These are phyloP conservation scores for Claviceps quebecensis DNA, from an alignment of 2,329 filamentous ascomycete species.

Conservation along the genomic window DNA sequence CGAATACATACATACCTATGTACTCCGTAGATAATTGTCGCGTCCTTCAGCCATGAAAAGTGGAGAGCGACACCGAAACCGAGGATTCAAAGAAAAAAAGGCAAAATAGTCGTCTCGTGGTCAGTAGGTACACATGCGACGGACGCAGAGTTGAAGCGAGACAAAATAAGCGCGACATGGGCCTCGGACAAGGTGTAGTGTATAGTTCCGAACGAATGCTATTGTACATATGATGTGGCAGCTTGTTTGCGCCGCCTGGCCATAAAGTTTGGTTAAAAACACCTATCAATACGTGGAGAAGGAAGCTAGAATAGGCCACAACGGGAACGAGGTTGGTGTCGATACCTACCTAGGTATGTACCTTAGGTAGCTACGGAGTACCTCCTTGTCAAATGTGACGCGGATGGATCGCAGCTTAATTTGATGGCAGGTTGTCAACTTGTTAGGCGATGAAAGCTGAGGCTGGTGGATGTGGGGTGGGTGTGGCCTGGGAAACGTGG, in stretches of 20 bases:
- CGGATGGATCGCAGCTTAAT: background rate
- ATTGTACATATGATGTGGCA: background rate
- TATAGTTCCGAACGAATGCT: background rate
- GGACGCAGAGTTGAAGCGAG: constrained; percentile 7
- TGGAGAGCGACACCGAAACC: background rate
- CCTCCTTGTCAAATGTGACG: background rate
- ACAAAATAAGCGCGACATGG: constrained; percentile 6
- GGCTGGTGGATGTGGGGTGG: background rate
- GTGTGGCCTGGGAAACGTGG: background rate
- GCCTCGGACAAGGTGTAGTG: constrained; percentile 1
- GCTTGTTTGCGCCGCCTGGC: background rate
- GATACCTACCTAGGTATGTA: too few relatives aligned
- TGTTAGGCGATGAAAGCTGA: too few relatives aligned
- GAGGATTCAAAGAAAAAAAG: background rate
- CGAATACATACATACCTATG: too few relatives aligned
- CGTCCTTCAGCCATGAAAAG: background rate
- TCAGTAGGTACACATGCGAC: constrained; percentile 3
- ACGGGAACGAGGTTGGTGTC: background rate
- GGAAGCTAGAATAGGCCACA: background rate
- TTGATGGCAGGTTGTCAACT: background rate
- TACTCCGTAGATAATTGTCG: background rate
- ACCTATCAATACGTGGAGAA: background rate
- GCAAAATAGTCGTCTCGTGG: constrained; percentile 1
- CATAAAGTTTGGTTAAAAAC: background rate
- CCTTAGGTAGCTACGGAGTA: too few relatives aligned